Evolutionary conservation across 1,284 basidiomycete species (phyloP).

Genomic region (Ustilago tritici): DNA sequence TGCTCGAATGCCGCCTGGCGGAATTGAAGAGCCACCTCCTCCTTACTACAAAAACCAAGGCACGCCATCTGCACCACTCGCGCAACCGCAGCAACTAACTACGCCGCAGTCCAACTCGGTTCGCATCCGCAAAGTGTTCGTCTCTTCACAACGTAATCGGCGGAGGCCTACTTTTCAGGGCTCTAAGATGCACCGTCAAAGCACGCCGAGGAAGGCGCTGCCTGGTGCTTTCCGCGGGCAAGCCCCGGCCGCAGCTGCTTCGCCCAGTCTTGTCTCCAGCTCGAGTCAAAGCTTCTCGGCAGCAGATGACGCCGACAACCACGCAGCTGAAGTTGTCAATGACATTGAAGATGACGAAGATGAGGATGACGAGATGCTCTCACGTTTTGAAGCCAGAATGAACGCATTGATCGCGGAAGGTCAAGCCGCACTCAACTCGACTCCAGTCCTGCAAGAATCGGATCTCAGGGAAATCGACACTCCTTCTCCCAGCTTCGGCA

Average conservation of each 20-base stretch:
- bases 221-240: constrained; percentile 16
- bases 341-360: constrained; percentile 20
- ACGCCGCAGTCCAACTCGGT: constrained; percentile 23
- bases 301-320: background rate
- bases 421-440: constrained; percentile 51
- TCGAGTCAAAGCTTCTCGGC: background rate
- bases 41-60: constrained; percentile 40
- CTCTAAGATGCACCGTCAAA: constrained; percentile 26
- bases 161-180: constrained; percentile 44
- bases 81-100: constrained; percentile 9
- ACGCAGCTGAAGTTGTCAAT: background rate
- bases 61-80: constrained; percentile 6
- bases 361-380: constrained; percentile 51
- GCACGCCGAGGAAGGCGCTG: constrained; percentile 31
- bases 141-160: constrained; percentile 43
- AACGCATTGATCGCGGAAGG: constrained; percentile 54
- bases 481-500: constrained; percentile 20
- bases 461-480: constrained; percentile 42
- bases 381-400: constrained; percentile 54
- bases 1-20: constrained; percentile 18
- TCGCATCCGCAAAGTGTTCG: constrained; percentile 41
- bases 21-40: constrained; percentile 48
- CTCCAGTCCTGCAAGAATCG: constrained; percentile 43
- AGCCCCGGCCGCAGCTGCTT: background rate
- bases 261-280: background rate